Base-by-base conservation (phyloP, 441 rosid genomes). In the Gossypium schwendimanii region DNA sequence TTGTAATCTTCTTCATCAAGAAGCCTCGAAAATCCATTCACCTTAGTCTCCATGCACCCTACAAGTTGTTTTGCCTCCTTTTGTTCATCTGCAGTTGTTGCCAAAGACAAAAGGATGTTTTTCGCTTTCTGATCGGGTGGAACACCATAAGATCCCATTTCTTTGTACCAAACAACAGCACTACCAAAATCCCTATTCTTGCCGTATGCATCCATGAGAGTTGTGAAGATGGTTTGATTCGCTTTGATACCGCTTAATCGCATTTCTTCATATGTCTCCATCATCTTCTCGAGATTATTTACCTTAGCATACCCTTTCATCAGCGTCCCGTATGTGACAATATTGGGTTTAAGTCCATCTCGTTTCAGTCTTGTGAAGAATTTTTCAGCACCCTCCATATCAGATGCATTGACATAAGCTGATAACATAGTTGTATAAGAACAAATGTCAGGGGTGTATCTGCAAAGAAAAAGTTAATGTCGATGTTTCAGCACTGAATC, bases 361-460 rank as follows among this genome's bases (percentile, higher is more conserved):
- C 73, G 87, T 80, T 82, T 92, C 71, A 92, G 73, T 81, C 96
- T 81, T 76, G 21, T 81, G 79, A 89, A 89, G 87, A 92, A 92
- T 11, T 86, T 94, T 78, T 91, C 91, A 26, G 97, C 97, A 72
- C 97, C 96, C 18, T 85, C 94, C 94, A 92, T 85, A 77, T 94
- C 97, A 0, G 87, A 83, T 5, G 94, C 93, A 73, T 92, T 94
- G 55, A 92, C 93, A 77, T 92, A 92, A 2, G 99, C 96, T 64
- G 92, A 89, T 77, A 94, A 72, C 99, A 94, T 92, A n/a, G 97
- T 94, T 72, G 97, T 87, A 75, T 94, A 94, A 57, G 97, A 91
- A 76, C 86, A 91, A 15, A 94, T 84, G 83, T 94, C 97, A 7
- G 97, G 97, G 33, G 67, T 76, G 77, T 74, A 87, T 70, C 99